Conservation (phyloP, 306 rosid species). For the Medicago arabica region DNA sequence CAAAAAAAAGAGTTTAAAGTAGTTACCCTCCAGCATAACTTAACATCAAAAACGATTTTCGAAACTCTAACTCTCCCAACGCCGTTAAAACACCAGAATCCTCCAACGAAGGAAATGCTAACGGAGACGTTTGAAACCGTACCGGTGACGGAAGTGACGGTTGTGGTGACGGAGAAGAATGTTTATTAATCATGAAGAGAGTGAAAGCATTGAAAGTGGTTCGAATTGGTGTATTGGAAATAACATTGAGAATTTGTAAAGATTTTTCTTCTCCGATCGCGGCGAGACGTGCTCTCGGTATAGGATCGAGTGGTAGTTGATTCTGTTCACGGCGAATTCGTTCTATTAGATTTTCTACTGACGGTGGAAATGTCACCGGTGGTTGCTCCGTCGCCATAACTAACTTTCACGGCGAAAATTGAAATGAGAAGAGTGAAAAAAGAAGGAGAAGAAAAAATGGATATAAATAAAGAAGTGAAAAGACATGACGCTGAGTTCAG, state of each 20-base stretch:
- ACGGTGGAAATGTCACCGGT: not conserved
- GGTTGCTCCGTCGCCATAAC: slow-evolving; percentile 12
- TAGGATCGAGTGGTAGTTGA: not conserved
- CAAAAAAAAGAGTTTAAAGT: slow-evolving; percentile 6
- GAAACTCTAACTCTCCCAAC: slow-evolving; percentile 75
- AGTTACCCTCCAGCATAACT: slow-evolving; percentile 66
- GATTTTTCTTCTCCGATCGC: slow-evolving; percentile 10
- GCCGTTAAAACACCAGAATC: slow-evolving; percentile 39
- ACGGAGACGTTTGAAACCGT: not conserved
- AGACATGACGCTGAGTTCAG: no score
- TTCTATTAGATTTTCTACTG: slow-evolving; percentile 19
- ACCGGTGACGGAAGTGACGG: not conserved
- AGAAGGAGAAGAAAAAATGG: no score
- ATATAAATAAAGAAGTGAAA: no score
- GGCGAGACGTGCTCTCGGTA: not conserved
- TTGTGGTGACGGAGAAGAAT: no score
- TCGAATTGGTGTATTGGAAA: not conserved
- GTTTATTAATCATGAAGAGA: no score
- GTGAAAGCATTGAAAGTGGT: no score
- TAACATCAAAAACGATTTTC: slow-evolving; percentile 66
- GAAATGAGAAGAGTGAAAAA: no score
- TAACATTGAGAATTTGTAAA: not conserved
- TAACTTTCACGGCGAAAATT: not conserved
- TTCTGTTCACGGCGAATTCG: not conserved
- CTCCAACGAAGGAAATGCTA: not conserved